These are phyloP conservation scores for Ophiostoma novo-ulmi DNA, from an alignment of 2,329 filamentous ascomycete genomes.

Conservation along the genomic window DNA sequence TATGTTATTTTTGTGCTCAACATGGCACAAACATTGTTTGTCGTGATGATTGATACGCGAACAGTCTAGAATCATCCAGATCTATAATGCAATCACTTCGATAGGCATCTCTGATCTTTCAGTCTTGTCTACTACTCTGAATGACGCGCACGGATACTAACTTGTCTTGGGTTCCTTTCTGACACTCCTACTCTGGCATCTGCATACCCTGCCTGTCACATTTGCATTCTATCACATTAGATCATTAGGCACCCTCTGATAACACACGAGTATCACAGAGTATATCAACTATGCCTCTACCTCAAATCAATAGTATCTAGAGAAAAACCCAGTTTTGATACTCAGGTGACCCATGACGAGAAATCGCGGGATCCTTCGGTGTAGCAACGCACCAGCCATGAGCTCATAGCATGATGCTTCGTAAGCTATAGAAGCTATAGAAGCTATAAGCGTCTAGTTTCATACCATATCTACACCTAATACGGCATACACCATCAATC, in stretches of 20 bases:
- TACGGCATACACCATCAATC: too few relatives aligned
- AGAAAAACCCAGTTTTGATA: background rate
- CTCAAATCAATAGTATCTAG: too few relatives aligned
- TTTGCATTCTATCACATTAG: background rate
- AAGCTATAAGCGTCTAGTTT: background rate
- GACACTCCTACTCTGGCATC: background rate
- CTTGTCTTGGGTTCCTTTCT: background rate
- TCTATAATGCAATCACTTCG: background rate
- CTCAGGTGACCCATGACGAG: conserved; percentile 3
- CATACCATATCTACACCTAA: background rate
- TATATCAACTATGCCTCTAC: background rate
- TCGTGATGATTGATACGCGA: background rate
- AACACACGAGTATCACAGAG: background rate
- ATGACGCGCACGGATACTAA: background rate
- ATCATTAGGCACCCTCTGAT: conserved; percentile 5
- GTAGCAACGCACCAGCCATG: background rate
- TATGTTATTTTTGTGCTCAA: background rate
- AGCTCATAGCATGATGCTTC: background rate
- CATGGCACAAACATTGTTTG: background rate
- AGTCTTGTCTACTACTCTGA: background rate
- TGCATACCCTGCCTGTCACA: background rate
- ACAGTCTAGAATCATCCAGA: background rate
- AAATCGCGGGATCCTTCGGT: background rate
- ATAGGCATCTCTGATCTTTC: background rate
- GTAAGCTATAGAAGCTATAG: background rate